Evolutionary conservation across 345 rosid genomes (phyloP).

Genomic region (Nephelium lappaceum): DNA sequence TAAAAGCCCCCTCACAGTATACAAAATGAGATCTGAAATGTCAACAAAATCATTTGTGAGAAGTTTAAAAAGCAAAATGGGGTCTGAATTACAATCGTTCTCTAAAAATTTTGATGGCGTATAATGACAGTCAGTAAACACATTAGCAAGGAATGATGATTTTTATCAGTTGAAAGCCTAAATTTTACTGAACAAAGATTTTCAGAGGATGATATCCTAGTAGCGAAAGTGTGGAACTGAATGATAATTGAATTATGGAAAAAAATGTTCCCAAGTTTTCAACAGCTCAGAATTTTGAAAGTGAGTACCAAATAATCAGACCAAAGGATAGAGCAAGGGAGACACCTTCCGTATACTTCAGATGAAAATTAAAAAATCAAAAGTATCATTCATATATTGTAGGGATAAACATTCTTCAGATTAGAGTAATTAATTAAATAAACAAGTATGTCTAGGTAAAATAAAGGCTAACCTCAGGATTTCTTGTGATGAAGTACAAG

Average conservation of each 20-base stretch:
- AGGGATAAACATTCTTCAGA: background rate
- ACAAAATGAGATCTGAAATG: background rate
- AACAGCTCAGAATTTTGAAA: background rate
- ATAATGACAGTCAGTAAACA: background rate
- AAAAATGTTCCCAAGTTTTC: background rate
- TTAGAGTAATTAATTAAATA: background rate
- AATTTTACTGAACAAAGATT: background rate
- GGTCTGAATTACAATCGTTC: background rate
- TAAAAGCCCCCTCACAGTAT: background rate
- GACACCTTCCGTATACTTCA: background rate
- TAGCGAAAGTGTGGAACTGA: background rate
- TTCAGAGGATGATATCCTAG: background rate
- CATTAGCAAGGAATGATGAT: background rate
- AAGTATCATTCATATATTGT: background rate
- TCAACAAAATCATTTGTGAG: background rate
- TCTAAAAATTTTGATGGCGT: too few species aligned
- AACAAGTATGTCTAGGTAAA: constrained; percentile 1
- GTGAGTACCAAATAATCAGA: background rate
- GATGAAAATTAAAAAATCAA: background rate
- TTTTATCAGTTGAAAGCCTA: background rate
- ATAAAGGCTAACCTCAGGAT: constrained; percentile 57
- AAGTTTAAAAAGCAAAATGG: background rate
- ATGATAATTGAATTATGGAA: background rate
- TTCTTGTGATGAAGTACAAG: constrained; percentile 69
- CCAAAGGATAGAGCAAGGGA: background rate